Percentiles rank a stretch among this genome's conserved stretches.
Conservation (phyloP, 257 asterid genomes). For the Penstemon newberryi region DNA sequence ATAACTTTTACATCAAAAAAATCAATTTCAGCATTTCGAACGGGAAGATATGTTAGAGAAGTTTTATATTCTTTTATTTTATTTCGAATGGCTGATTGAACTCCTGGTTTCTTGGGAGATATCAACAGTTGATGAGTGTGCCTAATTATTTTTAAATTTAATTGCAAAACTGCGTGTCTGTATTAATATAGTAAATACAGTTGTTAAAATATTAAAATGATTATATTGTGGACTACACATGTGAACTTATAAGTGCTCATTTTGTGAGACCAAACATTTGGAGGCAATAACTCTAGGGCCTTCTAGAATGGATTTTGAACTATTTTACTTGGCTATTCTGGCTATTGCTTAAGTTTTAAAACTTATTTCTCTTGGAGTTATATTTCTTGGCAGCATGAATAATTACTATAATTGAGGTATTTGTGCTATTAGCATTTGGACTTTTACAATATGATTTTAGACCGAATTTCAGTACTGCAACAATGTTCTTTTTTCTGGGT, state of each 20-base stretch:
- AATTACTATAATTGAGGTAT: neutral
- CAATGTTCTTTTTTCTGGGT: neutral
- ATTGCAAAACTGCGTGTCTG: slow-evolving; percentile 13
- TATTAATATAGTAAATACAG: neutral
- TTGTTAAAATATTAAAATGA: neutral
- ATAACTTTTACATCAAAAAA: too few relatives aligned
- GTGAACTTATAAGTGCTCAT: slow-evolving; percentile 3
- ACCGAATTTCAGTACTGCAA: neutral
- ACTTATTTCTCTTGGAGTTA: slow-evolving; percentile 8
- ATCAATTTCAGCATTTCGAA: too few relatives aligned
- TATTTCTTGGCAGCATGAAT: slow-evolving; percentile 12
- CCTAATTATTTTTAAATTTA: neutral
- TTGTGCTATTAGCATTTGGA: slow-evolving; percentile 14
- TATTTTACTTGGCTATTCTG: slow-evolving; percentile 6
- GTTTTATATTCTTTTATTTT: too few relatives aligned
- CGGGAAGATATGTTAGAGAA: too few relatives aligned
- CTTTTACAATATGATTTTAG: slow-evolving; percentile 18
- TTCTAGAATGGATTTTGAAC: neutral
- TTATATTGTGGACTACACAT: slow-evolving; percentile 12
- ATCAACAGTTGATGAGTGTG: slow-evolving; percentile 12
- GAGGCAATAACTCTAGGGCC: neutral
- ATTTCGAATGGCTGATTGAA: neutral
- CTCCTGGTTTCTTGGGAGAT: slow-evolving; percentile 14
- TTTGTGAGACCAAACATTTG: neutral
- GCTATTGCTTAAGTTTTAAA: slow-evolving; percentile 6